Conservation (phyloP, 306 rosid species). For the Ochetophila trinervis region DNA sequence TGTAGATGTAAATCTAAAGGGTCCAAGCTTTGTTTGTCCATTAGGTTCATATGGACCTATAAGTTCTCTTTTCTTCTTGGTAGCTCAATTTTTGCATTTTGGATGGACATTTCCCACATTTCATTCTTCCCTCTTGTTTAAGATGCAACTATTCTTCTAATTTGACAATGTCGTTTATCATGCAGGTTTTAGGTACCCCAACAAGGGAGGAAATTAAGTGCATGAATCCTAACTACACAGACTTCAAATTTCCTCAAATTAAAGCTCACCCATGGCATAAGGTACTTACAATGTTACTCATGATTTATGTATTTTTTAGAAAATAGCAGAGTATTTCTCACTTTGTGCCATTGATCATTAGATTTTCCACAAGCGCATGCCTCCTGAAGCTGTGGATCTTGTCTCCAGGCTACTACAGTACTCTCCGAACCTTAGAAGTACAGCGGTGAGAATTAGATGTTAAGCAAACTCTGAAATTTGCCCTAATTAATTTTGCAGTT, state of each 20-base stretch:
- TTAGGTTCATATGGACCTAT: too few relatives aligned
- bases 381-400: conserved; percentile 96
- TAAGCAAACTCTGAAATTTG: background rate
- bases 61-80: too few relatives aligned
- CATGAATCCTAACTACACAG: conserved; percentile 96
- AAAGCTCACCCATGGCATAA: conserved; percentile 99
- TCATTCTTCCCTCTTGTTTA: background rate
- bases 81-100: too few relatives aligned
- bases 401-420: conserved; percentile 90
- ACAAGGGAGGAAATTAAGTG: conserved; percentile 97
- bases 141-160: background rate
- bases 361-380: conserved; percentile 90
- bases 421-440: conserved; percentile 90
- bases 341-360: conserved; percentile 28
- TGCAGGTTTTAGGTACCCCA: conserved; percentile 94
- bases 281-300: conserved; percentile 37
- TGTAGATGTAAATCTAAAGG: too few relatives aligned
- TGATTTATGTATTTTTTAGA: conserved; percentile 4
- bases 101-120: background rate
- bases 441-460: conserved; percentile 63
- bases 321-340: conserved; percentile 7
- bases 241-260: conserved; percentile 88
- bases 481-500: background rate
- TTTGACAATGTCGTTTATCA: conserved; percentile 9
- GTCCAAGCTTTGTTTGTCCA: too few relatives aligned